Evolutionary conservation across 108 stramenopile species (phyloP).

Genomic region (Epipyxis sp.): DNA sequence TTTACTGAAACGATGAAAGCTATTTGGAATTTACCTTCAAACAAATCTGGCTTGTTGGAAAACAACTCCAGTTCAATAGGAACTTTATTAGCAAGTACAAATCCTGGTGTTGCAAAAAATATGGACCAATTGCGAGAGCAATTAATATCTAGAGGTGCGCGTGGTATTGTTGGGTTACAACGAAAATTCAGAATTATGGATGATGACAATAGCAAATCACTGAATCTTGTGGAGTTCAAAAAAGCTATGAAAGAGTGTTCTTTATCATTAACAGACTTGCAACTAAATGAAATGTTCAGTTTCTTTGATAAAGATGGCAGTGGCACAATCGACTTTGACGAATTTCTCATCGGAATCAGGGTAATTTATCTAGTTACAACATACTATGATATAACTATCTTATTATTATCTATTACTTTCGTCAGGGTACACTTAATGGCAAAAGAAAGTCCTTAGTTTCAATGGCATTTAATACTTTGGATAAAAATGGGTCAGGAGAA

Average conservation of each 20-base stretch:
- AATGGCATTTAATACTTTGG: conserved; percentile 12
- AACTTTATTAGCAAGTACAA: background rate
- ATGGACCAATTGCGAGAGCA: conserved; percentile 23
- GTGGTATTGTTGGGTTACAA: conserved; percentile 49
- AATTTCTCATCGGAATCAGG: conserved; percentile 13
- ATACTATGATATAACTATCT: background rate
- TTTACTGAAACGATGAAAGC: conserved; percentile 17
- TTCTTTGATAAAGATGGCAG: conserved; percentile 25
- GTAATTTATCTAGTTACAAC: background rate
- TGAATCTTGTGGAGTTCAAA: conserved; percentile 56
- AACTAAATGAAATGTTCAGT: conserved; percentile 16
- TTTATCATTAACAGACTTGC: conserved; percentile 34
- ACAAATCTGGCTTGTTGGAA: background rate
- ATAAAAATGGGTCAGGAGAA: background rate
- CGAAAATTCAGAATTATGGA: conserved; percentile 58
- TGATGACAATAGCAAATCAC: conserved; percentile 38
- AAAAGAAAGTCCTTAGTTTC: background rate
- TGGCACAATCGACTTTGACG: conserved; percentile 28
- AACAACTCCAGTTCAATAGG: background rate
- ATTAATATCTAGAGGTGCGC: conserved; percentile 27
- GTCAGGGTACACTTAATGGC: background rate
- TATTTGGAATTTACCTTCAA: background rate
- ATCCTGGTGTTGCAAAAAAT: conserved; percentile 20
- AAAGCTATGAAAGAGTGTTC: conserved; percentile 49
- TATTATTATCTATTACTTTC: background rate